phyloP scores from a whole-genome alignment of 208 protist species.

The Leishmania turanica region DNA sequence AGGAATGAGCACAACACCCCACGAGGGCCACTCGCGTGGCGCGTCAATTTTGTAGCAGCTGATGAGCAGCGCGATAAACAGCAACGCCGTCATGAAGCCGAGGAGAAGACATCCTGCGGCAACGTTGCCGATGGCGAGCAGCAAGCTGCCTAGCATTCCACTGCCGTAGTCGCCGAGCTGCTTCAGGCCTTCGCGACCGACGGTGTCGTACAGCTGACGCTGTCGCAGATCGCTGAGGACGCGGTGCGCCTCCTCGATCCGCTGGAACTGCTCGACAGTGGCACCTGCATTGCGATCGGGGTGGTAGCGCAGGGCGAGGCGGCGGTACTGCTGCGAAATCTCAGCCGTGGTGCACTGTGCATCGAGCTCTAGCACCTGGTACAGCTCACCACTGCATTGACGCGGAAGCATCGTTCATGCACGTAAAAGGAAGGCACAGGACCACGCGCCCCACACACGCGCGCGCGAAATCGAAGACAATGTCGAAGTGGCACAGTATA shows the following conservation, averaged over 20 bases:
- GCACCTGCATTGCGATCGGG: constrained; percentile 85
- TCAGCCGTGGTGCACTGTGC: constrained; percentile 58
- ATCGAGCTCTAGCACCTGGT: constrained; percentile 74
- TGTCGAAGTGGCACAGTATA: not conserved
- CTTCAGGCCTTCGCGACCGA: constrained; percentile 95
- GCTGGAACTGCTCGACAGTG: constrained; percentile 80
- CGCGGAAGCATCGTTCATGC: constrained; percentile 33
- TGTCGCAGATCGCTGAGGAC: constrained; percentile 95
- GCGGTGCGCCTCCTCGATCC: constrained; percentile 97
- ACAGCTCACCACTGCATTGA: constrained; percentile 56
- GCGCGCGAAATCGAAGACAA: not conserved
- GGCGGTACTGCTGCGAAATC: constrained; percentile 84
- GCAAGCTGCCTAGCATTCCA: constrained; percentile 28
- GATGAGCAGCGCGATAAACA: constrained; percentile 23
- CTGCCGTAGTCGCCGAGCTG: constrained; percentile 50
- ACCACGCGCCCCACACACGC: not conserved
- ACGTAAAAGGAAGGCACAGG: not conserved
- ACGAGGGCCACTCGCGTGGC: constrained; percentile 18
- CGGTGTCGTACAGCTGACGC: constrained; percentile 95
- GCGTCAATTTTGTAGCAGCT: constrained; percentile 35
- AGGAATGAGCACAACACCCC: constrained; percentile 39
- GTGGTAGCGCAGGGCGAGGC: constrained; percentile 88
- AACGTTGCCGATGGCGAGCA: constrained; percentile 20
- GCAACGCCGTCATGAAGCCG: constrained; percentile 12
- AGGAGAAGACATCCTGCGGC: constrained; percentile 20